phyloP scores from a whole-genome alignment of 352 stramenopile species.

The Phytophthora cactorum region DNA sequence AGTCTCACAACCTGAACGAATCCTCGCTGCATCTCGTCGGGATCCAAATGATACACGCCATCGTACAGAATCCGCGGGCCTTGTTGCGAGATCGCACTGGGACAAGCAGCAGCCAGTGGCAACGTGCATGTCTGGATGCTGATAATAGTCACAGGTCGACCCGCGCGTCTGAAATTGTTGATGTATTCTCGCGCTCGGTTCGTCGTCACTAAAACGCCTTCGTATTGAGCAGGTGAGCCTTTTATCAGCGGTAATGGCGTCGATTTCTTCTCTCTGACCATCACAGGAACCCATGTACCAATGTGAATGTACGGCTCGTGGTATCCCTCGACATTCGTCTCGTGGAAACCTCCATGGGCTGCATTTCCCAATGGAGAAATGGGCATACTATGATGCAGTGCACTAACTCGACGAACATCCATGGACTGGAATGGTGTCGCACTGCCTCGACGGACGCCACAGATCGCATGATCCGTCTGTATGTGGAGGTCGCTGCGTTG shows the following conservation, averaged over 20 bases:
- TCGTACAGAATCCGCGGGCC: constrained; percentile 64
- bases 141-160: constrained; percentile 67
- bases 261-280: constrained; percentile 52
- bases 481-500: constrained; percentile 55
- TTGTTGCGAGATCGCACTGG: constrained; percentile 69
- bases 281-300: constrained; percentile 72
- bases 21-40: constrained; percentile 53
- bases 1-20: constrained; percentile 76
- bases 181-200: constrained; percentile 71
- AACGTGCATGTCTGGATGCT: constrained; percentile 72
- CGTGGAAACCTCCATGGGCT: constrained; percentile 11
- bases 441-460: constrained; percentile 41
- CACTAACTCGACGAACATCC: constrained; percentile 36
- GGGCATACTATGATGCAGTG: constrained; percentile 10
- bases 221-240: constrained; percentile 45
- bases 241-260: constrained; percentile 43
- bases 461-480: constrained; percentile 66
- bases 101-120: constrained; percentile 65
- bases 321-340: constrained; percentile 26
- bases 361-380: constrained; percentile 48
- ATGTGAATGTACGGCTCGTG: constrained; percentile 83
- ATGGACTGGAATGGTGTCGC: constrained; percentile 25
- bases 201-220: constrained; percentile 73
- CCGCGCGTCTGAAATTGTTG: constrained; percentile 60
- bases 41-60: constrained; percentile 62